Percentiles rank a stretch among this genome's conserved stretches.
Conservation (phyloP, 805 yeast species). For the Nakazawaea holstii region DNA sequence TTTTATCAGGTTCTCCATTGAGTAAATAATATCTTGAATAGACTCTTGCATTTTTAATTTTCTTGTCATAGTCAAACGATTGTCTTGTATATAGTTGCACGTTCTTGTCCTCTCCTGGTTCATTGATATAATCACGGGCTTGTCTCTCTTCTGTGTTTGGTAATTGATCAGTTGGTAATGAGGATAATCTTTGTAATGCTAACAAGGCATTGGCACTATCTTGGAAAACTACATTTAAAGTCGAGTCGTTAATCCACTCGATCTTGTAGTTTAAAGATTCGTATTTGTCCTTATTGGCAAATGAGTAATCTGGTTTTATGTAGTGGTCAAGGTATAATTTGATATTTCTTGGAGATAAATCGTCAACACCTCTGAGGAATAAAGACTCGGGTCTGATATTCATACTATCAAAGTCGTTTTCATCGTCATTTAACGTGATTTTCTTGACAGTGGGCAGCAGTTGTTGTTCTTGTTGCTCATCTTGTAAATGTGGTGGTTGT, state of each 20-base stretch:
- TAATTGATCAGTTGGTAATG: slow-evolving; percentile 3
- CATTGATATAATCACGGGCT: slow-evolving; percentile 31
- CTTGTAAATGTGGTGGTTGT: slow-evolving; percentile 21
- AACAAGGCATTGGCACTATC: slow-evolving; percentile 21
- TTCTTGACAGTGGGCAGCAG: slow-evolving; percentile 2
- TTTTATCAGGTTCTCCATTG: slow-evolving; percentile 63
- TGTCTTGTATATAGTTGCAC: slow-evolving; percentile 39
- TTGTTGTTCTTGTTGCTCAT: neutral
- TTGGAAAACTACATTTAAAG: slow-evolving; percentile 50
- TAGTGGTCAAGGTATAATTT: slow-evolving; percentile 47
- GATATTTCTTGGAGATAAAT: slow-evolving; percentile 54
- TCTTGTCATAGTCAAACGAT: slow-evolving; percentile 49
- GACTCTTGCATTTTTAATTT: slow-evolving; percentile 50
- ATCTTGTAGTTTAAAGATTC: slow-evolving; percentile 31
- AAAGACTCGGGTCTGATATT: slow-evolving; percentile 42
- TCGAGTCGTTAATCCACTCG: slow-evolving; percentile 65
- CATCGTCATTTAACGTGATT: slow-evolving; percentile 5
- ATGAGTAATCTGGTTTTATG: slow-evolving; percentile 27
- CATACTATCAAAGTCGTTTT: slow-evolving; percentile 15
- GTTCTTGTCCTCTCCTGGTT: slow-evolving; percentile 25
- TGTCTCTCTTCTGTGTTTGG: slow-evolving; percentile 30
- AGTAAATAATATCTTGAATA: slow-evolving; percentile 59
- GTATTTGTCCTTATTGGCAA: slow-evolving; percentile 22
- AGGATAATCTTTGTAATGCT: slow-evolving; percentile 13
- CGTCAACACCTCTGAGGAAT: slow-evolving; percentile 56